Evolutionary conservation across 371 early-diverging fungal species (phyloP).

Genomic region (Circinella minor): DNA sequence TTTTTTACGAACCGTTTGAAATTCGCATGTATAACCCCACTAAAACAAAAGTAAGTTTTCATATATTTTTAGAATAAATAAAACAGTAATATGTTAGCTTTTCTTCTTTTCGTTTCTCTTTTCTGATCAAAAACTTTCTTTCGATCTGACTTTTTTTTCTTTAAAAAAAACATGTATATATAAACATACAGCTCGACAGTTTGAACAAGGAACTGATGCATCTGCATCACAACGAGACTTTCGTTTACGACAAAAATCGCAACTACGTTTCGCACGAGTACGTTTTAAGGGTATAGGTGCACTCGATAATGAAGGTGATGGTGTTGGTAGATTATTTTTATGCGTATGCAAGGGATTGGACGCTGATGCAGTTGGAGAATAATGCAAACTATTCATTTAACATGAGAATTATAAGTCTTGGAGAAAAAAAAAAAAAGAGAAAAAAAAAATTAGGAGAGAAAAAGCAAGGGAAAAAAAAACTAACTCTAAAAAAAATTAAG

Average conservation of each 20-base stretch:
- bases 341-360: constrained; percentile 8
- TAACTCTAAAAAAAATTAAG: constrained; percentile 7
- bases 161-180: background rate
- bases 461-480: constrained; percentile 1
- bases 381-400: constrained; percentile 24
- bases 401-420: constrained; percentile 2
- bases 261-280: constrained; percentile 56
- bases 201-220: constrained; percentile 50
- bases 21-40: constrained; percentile 58
- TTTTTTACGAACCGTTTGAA: constrained; percentile 50
- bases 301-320: constrained; percentile 5
- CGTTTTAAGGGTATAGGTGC: constrained; percentile 37
- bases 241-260: constrained; percentile 57
- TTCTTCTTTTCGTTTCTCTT: background rate
- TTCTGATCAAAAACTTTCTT: no score
- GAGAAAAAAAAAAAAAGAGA: constrained; percentile 9
- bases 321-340: constrained; percentile 3
- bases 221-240: constrained; percentile 59
- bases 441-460: constrained; percentile 2
- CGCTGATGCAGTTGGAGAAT: constrained; percentile 15
- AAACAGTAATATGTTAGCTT: background rate
- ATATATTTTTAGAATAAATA: background rate
- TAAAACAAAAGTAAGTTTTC: constrained; percentile 9
- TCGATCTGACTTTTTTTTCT: no score
- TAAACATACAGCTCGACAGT: constrained; percentile 50